Evolutionary conservation across 1,284 basidiomycete species (phyloP), one percentile per base, ranked within the genome.

Genomic region (Limonomyces culmigenus): DNA sequence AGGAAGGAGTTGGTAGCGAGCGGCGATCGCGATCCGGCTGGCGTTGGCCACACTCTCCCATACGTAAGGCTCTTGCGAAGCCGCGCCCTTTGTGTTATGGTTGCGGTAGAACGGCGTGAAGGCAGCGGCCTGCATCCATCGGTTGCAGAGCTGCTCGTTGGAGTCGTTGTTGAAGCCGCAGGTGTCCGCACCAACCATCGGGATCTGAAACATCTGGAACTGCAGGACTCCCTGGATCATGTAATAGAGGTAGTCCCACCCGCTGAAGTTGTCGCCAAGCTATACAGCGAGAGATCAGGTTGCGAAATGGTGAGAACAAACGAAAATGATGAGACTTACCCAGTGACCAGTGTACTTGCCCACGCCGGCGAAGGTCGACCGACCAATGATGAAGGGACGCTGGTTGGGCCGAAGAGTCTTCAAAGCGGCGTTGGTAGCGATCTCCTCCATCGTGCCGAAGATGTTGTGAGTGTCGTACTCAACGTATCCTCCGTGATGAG

Each of bases 221-320:
- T 83, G 77, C 10, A 84, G 56, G 29, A 78, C 56, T 4, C 78
- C 79, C 51, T 78, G 67, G 43, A 74, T 70, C 30, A 54, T 66
- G 43, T 64, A 51, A 32, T 63, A 54, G 58, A 75, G 58, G 54
- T 74, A 77, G 56, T 58, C 49, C n/a, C n/a, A n/a, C n/a, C n/a
- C n/a, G n/a, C 64, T 76, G 47, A 63, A 74, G 50, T 86, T 86
- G 51, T 86, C 78, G 0, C 77, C 77, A 8, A 77, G 60, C 74
- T 73, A 45, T 21, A 43, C 39, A 35, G 21, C 10, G 11, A 18
- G 14, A 8, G 33, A 21, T 25, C 4, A 12, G 19, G 19, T 21
- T 16, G 19, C 20, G 11, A 18, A 14, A 18, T 13, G 19, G 10
- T 4, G 38, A 30, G 20, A 15, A 70, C 72, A 75, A 3, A 47